Conservation (phyloP, 1,284 basidiomycete genomes). For the Ustilago loliicola region DNA sequence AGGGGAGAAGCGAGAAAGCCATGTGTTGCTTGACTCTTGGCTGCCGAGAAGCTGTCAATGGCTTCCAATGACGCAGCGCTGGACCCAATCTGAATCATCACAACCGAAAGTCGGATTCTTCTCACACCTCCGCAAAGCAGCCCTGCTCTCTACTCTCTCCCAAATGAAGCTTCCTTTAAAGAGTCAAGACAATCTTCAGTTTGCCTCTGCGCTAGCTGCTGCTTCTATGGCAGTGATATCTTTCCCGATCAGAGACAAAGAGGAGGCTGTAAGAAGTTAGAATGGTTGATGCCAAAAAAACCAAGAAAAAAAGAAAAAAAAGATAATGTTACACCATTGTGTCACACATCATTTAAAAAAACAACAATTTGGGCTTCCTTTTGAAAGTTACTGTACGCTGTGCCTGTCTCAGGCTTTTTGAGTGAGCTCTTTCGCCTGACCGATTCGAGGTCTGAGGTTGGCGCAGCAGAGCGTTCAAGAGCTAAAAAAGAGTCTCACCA, state of each 20-base stretch:
- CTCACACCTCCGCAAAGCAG: neutral
- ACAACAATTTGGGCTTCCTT: neutral
- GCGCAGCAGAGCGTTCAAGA: neutral
- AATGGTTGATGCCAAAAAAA: too few relatives aligned
- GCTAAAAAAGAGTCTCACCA: neutral
- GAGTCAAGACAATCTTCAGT: too few relatives aligned
- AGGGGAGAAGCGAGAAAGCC: neutral
- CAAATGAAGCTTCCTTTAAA: too few relatives aligned
- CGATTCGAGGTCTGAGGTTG: neutral
- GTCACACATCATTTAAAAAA: neutral
- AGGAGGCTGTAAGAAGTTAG: too few relatives aligned
- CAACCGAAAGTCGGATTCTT: neutral
- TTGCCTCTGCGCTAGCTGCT: neutral
- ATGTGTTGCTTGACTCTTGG: neutral
- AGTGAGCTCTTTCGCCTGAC: slow-evolving; percentile 5
- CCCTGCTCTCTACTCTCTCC: neutral
- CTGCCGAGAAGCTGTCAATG: slow-evolving; percentile 14
- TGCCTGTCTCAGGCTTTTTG: slow-evolving; percentile 3
- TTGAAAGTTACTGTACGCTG: neutral
- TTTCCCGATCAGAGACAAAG: neutral
- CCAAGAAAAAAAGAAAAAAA: too few relatives aligned
- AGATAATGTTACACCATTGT: neutral
- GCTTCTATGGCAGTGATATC: neutral
- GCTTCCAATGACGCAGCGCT: slow-evolving; percentile 15
- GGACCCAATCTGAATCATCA: slow-evolving; percentile 15